Evolutionary conservation across 306 rosid genomes (phyloP).

Genomic region (Hippophae gyantsensis): DNA sequence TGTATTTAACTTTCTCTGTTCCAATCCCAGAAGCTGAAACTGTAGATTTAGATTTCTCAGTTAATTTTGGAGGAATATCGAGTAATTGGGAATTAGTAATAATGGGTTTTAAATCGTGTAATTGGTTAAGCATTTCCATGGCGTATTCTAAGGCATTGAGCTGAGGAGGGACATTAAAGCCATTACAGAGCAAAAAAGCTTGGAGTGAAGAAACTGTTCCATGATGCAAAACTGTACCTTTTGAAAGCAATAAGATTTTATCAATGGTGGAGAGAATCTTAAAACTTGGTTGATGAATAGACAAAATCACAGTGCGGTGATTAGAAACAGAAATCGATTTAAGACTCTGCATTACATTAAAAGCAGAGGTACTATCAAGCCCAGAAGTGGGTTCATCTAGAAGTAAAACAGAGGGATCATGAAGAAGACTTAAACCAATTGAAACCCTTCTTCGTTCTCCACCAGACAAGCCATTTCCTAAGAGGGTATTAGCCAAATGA

Average conservation of each 20-base stretch:
- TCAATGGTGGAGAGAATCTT: constrained; percentile 69
- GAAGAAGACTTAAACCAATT: constrained; percentile 74
- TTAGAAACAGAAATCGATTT: constrained; percentile 53
- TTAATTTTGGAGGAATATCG: background rate
- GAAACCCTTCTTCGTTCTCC: constrained; percentile 82
- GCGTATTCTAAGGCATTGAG: constrained; percentile 82
- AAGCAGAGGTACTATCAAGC: constrained; percentile 72
- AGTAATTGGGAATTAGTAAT: constrained; percentile 9
- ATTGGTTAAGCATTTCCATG: constrained; percentile 60
- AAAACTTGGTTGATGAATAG: constrained; percentile 89
- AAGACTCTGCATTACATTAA: constrained; percentile 67
- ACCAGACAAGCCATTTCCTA: constrained; percentile 58
- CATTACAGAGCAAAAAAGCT: constrained; percentile 38
- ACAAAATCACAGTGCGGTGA: constrained; percentile 58
- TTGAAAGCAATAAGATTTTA: constrained; percentile 47
- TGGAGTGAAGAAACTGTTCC: constrained; percentile 60
- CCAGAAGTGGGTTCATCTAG: constrained; percentile 98
- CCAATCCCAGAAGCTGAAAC: constrained; percentile 6
- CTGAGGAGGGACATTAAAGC: constrained; percentile 73
- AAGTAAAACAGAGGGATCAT: constrained; percentile 67
- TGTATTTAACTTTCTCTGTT: constrained; percentile 28
- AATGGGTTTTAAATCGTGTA: constrained; percentile 23
- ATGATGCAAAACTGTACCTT: constrained; percentile 67
- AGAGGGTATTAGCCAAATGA: constrained; percentile 56
- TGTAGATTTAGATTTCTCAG: constrained; percentile 17